These are phyloP conservation scores for Stenogyne calaminthoides DNA, from an alignment of 305 asterid genomes.

Conservation along the genomic window DNA sequence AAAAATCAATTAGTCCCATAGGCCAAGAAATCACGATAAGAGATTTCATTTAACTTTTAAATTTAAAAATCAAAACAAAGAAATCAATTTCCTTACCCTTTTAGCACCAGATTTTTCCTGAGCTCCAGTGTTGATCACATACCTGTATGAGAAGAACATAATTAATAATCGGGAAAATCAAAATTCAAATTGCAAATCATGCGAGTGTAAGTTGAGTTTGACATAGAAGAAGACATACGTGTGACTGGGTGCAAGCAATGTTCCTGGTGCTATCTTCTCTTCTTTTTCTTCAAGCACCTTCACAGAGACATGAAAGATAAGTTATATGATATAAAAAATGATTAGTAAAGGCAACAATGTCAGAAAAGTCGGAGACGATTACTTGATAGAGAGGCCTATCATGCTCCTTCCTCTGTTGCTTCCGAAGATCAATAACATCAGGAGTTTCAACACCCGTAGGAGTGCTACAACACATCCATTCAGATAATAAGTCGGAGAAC, in stretches of 20 bases:
- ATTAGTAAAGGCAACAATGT: background rate
- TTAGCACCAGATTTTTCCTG: conserved; percentile 96
- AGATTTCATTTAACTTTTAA: background rate
- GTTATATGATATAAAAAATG: conserved; percentile 9
- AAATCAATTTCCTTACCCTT: conserved; percentile 57
- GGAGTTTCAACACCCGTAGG: conserved; percentile 99
- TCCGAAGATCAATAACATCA: conserved; percentile 97
- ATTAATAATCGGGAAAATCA: conserved; percentile 1
- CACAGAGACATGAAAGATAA: conserved; percentile 24
- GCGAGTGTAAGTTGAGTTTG: background rate
- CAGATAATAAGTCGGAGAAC: conserved; percentile 29
- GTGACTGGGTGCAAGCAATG: conserved; percentile 82
- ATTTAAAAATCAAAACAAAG: background rate
- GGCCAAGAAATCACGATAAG: background rate
- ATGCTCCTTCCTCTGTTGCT: conserved; percentile 98
- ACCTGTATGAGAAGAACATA: conserved; percentile 51
- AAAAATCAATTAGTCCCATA: background rate
- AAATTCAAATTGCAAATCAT: conserved; percentile 9
- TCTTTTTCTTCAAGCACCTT: conserved; percentile 97
- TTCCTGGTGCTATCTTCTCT: conserved; percentile 82
- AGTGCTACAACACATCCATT: conserved; percentile 57
- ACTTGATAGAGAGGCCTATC: conserved; percentile 97
- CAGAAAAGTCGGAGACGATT: background rate
- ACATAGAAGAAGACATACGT: conserved; percentile 54
- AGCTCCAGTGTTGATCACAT: conserved; percentile 78